Evolutionary conservation across 768 basidiomycete genomes (phyloP).

Genomic region (Mycena haematopus): DNA sequence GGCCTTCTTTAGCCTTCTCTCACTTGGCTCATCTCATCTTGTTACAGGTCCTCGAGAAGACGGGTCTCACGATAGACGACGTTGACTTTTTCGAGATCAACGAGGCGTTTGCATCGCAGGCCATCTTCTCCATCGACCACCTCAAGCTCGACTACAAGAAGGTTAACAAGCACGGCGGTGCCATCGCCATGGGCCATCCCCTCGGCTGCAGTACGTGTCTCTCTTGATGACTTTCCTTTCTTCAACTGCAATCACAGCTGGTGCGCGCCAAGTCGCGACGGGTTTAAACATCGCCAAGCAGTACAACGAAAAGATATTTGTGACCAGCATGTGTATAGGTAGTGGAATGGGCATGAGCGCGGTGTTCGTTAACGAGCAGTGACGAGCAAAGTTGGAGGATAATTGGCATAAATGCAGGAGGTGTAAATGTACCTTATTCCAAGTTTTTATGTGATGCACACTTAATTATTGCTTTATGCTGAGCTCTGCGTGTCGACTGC

Average conservation of each 20-base stretch:
- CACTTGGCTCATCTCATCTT: constrained; percentile 1
- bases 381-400: constrained; percentile 27
- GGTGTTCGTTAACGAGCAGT: constrained; percentile 86
- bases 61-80: constrained; percentile 70
- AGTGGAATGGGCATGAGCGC: constrained; percentile 92
- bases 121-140: constrained; percentile 73
- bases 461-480: not conserved
- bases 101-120: constrained; percentile 88
- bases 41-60: constrained; percentile 57
- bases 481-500: no score
- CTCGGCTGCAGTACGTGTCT: constrained; percentile 76
- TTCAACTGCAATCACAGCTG: constrained; percentile 52
- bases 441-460: not conserved
- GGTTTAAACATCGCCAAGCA: constrained; percentile 83
- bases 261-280: constrained; percentile 88
- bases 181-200: constrained; percentile 90
- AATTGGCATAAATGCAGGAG: not conserved
- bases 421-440: not conserved
- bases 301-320: constrained; percentile 76
- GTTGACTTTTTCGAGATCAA: constrained; percentile 94
- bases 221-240: constrained; percentile 12
- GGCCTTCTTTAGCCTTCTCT: constrained; percentile 5
- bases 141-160: constrained; percentile 76
- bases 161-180: constrained; percentile 88
- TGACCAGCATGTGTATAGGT: constrained; percentile 92